Evolutionary conservation across 495 filamentous ascomycete genomes (phyloP), one percentile per base, ranked within the genome.

Genomic region (Tuber microsphaerosporum): DNA sequence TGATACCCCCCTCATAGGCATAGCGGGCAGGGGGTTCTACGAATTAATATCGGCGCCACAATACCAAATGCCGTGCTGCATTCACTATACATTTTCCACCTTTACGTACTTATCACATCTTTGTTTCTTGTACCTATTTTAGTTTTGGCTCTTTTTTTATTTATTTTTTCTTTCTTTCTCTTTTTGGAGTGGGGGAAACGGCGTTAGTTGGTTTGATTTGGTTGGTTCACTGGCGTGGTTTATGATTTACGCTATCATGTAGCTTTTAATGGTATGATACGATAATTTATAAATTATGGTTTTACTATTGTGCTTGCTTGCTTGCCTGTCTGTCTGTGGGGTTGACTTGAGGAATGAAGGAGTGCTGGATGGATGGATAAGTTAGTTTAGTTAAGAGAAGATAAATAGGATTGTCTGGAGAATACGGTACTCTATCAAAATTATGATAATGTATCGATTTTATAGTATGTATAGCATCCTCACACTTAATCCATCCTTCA

Each of bases 81-180:
- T 61, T 61, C 51, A 16, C 51, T 61, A 61, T 61, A 61, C n/a
- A 61, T 61, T 31, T 61, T 61, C 51, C 51, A 61, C 31, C n/a
- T 14, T 12, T 12, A 51, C 48, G 8, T n/a, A 51, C 48, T n/a
- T 51, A n/a, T 51, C 22, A 2, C 48, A n/a, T n/a, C n/a, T 61
- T 61, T 7, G 14, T 61, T 31, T 61, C 51, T 31, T 61, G 51
- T 61, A 31, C 51, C 12, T 61, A 61, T 61, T 61, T 61, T 61
- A 2, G 51, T 61, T 51, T n/a, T 22, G 9, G 20, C 20, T 48
- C 9, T 61, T 61, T 5, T 61, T 61, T 20, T 22, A 3, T 9
- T 22, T 9, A 0, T 48, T 48, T 9, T 22, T 16, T 16, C 4
- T 1, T 61, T 31, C 1, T 1, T 61, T 31, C 39, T 41, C 3